Base-by-base conservation (phyloP, 2,329 filamentous ascomycete species). In the Apiospora malaysiana region DNA sequence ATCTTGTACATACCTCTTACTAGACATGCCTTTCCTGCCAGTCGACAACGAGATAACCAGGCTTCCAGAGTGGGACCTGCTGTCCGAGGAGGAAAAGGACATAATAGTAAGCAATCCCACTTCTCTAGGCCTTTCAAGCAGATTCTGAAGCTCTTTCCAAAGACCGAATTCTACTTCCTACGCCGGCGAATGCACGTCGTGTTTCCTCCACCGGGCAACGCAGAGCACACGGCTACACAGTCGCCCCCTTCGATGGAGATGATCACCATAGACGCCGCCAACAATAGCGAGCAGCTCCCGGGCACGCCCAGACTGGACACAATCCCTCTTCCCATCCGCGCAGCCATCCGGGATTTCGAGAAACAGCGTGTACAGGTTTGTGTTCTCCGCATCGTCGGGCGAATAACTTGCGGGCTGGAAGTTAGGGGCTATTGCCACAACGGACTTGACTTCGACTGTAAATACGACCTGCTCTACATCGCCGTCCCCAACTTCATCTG, bases 391-490 rank as follows among this genome's bases (percentile, higher is more conserved):
- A 32, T 32, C 6, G 32, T 4, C 32, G 32, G 32, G 32, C 32
- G 32, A 32, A 32, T 32, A 32, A 6, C 3, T 32, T 6, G 32
- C 6, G 3, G 32, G 32, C 32, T 32, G 32, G n/a, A n/a, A n/a
- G n/a, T n/a, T n/a, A n/a, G n/a, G n/a, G n/a, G n/a, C n/a, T n/a
- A n/a, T n/a, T n/a, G n/a, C n/a, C n/a, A n/a, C n/a, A n/a, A n/a
- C n/a, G n/a, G n/a, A 46, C 9, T 46, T 18, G 14, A 72, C 65
- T 68, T 73, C 59, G 71, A 73, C 70, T 76, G 69, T 71, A 49
- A 67, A 9, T 32, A 49, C n/a, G 73, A 76, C 69, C 68, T 75
- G 70, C 63, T 76, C n/a, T 74, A 74, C 69, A 69, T 76, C 43
- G 74, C 71, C 32, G 72, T 73, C 10, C 67, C 71, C 23, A 47